Base-by-base conservation (phyloP, 768 basidiomycete species). In the Sporobolomyces pararoseus region DNA sequence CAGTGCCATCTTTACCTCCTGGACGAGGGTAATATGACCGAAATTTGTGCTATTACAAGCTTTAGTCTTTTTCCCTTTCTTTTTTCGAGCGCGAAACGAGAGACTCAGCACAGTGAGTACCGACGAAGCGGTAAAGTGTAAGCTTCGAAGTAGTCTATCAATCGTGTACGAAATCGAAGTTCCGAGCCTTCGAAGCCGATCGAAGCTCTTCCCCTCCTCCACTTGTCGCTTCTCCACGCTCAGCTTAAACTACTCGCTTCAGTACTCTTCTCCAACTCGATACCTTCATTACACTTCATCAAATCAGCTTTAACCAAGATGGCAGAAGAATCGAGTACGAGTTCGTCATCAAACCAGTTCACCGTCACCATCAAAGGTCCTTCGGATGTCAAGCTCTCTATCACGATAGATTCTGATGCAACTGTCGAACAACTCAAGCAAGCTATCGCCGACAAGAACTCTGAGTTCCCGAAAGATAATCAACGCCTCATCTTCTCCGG, bases 401-500 rank as follows among this genome's bases (percentile, higher is more conserved):
- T 98, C 68, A 83, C 86, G 37, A 91, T 97, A 77, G 80, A 84
- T 57, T 84, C 86, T 3, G 86, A 88, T 79, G 91, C 94, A 83
- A 89, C 88, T 1, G 93, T 98, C 31, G 81, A 83, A 55, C 91
- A 98, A 72, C 87, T 99, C 78, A 99, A 99, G 83, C 84, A 87
- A 69, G 87, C 87, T 37, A 90, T 99, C 80, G 89, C 92, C 12
- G 86, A 82, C 34, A 86, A 90, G 42, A 52, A 74, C 52, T 27
- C 46, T 32, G 49, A 63, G 23, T 69, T 71, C 59, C 64, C 72
- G 10, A 62, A 90, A 19, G 91, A 90, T 59, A 82, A 89, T 60
- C 94, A 96, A 79, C 82, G 95, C 42, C 82, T 98, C 71, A 98
- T 98, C 74, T 98, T 94, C 80, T 90, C 89, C 42, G 95, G 93